Evolutionary conservation across 441 rosid genomes (phyloP), one percentile per base, ranked within the genome.

Genomic region (Pelargonium myrrhifolium): DNA sequence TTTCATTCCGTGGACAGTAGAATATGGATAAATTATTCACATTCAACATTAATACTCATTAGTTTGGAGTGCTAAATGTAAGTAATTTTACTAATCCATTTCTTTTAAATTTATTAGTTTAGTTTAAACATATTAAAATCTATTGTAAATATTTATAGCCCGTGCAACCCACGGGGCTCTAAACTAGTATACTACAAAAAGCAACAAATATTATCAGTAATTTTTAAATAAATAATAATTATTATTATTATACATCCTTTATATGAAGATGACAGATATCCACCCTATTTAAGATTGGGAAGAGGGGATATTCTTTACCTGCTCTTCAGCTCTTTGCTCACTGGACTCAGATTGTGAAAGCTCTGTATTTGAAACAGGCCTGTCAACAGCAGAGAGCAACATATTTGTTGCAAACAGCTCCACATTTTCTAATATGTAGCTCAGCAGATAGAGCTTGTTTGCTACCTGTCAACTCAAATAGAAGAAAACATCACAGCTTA

Each of bases 361-460:
- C 71, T 81, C 79, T 40, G 70, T 20, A 42, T 76, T 79, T 62
- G 90, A 72, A 70, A 73, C 66, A 70, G 62, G 83, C 72, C 79
- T 85, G 74, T 87, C 80, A 67, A 93, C 93, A 55, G 90, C 96
- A 37, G 83, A 83, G 67, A 89, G 75, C 71, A 96, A 69, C 97
- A 83, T 87, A 72, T 80, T 80, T 74, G 86, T 89, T 63, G 97
- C 98, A 85, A 85, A 93, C 72, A 89, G 84, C 86, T 96, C 96
- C 75, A 96, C 90, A 64, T 77, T 81, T 64, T 84, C 90, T 28
- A 96, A 73, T 80, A 83, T 76, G 74, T 84, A 90, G 80, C 84
- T 73, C 64, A 96, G 79, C 79, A 83, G 97, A 87, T 84, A 93
- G 66, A 96, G 96, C 82, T 96, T 93, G 81, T 96, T 96, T 20